Conservation (phyloP, 169 alveolate species). For the Amoebophrya sp. region DNA sequence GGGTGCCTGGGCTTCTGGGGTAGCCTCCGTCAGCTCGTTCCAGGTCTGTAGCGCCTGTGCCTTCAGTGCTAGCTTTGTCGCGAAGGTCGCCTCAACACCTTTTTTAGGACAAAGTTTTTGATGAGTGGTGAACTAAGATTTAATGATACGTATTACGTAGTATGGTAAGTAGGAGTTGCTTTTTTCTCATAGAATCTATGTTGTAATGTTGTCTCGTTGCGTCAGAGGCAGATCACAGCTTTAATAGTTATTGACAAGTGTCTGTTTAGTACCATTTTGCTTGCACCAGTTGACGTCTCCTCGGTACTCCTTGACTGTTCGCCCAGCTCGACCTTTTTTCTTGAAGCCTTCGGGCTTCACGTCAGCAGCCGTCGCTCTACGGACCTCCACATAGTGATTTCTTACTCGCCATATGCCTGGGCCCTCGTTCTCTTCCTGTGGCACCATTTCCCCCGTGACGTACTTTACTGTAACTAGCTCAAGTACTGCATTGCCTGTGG, state of each 20-base stretch:
- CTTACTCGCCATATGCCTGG: neutral
- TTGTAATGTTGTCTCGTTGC: too few species aligned
- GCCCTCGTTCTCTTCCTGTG: neutral
- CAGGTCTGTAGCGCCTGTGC: neutral
- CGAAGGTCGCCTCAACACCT: neutral
- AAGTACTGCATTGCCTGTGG: neutral
- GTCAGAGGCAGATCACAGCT: neutral
- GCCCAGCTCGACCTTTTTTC: neutral
- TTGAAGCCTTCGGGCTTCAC: neutral
- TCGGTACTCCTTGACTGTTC: neutral
- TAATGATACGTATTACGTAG: neutral
- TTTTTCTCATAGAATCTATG: too few species aligned
- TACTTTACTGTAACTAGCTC: neutral
- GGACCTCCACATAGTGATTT: neutral
- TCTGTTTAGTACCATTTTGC: neutral
- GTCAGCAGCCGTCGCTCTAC: neutral
- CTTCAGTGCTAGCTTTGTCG: constrained; percentile 4
- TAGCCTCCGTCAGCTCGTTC: neutral
- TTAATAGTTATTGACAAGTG: neutral
- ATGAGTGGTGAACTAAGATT: too few species aligned
- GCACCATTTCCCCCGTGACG: neutral
- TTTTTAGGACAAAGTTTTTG: neutral
- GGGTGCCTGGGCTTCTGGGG: neutral
- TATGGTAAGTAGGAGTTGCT: neutral
- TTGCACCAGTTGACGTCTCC: constrained; percentile 19